Evolutionary conservation across 768 basidiomycete species (phyloP).

Genomic region (Macrolepiota albuminosa): DNA sequence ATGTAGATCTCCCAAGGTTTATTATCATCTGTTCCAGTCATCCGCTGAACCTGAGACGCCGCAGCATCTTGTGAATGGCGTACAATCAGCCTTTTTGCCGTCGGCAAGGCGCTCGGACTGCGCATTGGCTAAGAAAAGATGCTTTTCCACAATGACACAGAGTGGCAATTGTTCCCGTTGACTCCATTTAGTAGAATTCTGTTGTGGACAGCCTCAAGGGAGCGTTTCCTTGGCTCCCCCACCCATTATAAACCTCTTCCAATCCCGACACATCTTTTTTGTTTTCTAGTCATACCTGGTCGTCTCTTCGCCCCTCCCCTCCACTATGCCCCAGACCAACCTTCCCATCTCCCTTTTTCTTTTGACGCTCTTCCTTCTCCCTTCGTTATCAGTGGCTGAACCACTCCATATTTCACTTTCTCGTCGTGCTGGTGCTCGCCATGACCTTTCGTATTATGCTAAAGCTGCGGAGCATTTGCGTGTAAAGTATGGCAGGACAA

Average conservation of each 20-base stretch:
- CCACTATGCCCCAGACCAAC: constrained; percentile 11
- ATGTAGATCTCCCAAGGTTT: too few species aligned
- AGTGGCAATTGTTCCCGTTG: not conserved
- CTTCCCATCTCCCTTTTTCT: constrained; percentile 21
- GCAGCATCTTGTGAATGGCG: not conserved
- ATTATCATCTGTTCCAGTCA: not conserved
- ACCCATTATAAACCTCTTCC: not conserved
- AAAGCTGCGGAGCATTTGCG: constrained; percentile 39
- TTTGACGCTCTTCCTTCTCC: constrained; percentile 21
- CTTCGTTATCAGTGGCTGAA: constrained; percentile 25
- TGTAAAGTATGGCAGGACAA: constrained; percentile 40
- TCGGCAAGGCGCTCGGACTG: not conserved
- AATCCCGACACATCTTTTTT: not conserved
- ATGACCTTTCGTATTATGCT: constrained; percentile 28
- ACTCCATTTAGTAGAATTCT: not conserved
- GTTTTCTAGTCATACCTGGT: constrained; percentile 1
- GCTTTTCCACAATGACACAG: not conserved
- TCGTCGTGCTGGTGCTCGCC: constrained; percentile 26
- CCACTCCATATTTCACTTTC: constrained; percentile 44
- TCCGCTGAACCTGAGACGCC: not conserved
- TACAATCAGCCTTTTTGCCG: not conserved
- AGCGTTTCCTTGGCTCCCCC: constrained; percentile 2
- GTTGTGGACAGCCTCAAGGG: not conserved
- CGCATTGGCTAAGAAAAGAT: not conserved
- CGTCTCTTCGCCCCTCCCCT: constrained; percentile 5